phyloP scores from a whole-genome alignment of 1,284 basidiomycete species.

The Pseudozyma sp. region DNA sequence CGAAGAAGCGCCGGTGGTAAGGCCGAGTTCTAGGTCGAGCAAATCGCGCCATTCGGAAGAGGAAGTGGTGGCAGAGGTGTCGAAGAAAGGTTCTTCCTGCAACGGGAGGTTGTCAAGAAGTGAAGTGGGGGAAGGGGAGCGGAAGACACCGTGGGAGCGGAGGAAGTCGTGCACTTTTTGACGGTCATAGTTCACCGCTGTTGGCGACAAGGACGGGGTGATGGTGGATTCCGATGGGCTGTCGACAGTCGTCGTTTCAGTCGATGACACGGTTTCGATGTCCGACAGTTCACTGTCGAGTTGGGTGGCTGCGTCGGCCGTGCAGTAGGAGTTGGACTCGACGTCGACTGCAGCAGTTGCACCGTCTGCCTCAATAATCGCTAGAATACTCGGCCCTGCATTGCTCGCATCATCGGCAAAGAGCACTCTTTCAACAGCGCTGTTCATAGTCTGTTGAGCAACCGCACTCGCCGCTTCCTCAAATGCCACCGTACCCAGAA shows the following conservation, averaged over 20 bases:
- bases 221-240: too few species aligned
- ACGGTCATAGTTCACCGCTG: constrained; percentile 24
- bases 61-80: neutral
- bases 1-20: constrained; percentile 4
- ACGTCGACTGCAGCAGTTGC: constrained; percentile 1
- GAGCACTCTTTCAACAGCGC: constrained; percentile 10
- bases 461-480: constrained; percentile 10
- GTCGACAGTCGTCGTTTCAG: too few species aligned
- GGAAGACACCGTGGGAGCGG: constrained; percentile 31
- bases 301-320: neutral
- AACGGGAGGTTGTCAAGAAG: neutral
- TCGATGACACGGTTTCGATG: too few species aligned
- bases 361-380: neutral
- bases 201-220: neutral
- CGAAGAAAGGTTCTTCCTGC: too few species aligned
- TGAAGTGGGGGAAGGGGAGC: neutral
- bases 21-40: constrained; percentile 46
- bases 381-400: neutral
- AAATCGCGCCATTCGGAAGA: constrained; percentile 39
- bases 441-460: neutral
- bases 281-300: too few species aligned
- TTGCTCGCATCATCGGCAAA: constrained; percentile 7
- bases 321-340: neutral
- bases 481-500: constrained; percentile 17
- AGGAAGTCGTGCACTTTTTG: constrained; percentile 46